Evolutionary conservation across 2,329 filamentous ascomycete species (phyloP).

Genomic region (Apiospora pterosperma): DNA sequence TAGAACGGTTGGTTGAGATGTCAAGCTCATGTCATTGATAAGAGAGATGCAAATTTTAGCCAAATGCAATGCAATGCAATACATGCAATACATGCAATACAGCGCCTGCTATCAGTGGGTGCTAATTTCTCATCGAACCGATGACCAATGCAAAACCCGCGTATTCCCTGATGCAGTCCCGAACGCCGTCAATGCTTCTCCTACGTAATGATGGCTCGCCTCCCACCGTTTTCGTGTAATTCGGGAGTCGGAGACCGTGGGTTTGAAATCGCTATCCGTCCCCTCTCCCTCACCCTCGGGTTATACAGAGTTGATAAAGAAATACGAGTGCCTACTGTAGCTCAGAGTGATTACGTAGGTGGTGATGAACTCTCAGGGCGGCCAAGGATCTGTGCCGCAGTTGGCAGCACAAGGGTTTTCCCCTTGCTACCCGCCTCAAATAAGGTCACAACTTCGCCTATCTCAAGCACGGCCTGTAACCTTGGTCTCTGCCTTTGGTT

Average conservation of each 20-base stretch:
- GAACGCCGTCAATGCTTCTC: background rate
- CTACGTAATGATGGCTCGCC: background rate
- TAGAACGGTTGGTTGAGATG: background rate
- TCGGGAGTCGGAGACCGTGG: background rate
- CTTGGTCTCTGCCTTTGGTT: background rate
- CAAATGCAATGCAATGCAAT: background rate
- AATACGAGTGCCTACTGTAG: background rate
- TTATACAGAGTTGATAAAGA: background rate
- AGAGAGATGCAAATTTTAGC: background rate
- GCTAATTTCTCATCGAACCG: background rate
- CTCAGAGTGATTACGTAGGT: background rate
- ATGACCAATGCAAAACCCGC: background rate
- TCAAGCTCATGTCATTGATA: background rate
- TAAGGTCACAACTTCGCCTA: no score
- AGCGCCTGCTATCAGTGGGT: background rate
- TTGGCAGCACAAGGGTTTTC: background rate
- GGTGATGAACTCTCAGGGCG: background rate
- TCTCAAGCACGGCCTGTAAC: no score
- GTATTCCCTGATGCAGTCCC: background rate
- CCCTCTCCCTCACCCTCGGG: background rate
- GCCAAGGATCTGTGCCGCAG: background rate
- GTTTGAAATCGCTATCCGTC: background rate
- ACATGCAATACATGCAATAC: background rate
- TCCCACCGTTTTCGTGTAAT: background rate
- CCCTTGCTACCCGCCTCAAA: background rate